Evolutionary conservation across 306 rosid species (phyloP).

Genomic region (Casuarina glauca): DNA sequence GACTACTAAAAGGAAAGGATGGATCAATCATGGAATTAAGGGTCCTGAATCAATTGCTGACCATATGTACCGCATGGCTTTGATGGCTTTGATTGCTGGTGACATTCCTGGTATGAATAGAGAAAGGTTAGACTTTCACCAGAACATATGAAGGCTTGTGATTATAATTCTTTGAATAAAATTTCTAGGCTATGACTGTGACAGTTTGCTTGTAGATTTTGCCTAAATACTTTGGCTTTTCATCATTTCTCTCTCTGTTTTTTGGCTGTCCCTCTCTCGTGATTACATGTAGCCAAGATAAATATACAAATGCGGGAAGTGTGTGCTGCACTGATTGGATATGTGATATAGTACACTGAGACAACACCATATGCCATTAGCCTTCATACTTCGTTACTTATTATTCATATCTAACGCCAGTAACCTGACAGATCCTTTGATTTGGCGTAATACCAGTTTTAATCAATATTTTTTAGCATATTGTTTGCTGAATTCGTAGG

Average conservation of each 20-base stretch:
- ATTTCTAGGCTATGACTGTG: not conserved
- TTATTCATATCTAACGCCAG: not conserved
- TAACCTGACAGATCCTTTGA: not conserved
- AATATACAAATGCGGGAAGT: not conserved
- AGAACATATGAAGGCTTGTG: conserved; percentile 6
- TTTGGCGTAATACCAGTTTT: not conserved
- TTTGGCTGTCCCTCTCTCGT: not conserved
- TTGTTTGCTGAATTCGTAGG: not conserved
- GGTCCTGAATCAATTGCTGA: conserved; percentile 91
- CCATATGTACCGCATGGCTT: conserved; percentile 92
- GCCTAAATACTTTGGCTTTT: not conserved
- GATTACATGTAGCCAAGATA: not conserved
- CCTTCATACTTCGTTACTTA: not conserved
- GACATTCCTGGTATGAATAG: conserved; percentile 74
- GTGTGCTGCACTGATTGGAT: not conserved
- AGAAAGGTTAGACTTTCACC: conserved; percentile 63
- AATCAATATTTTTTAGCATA: not conserved
- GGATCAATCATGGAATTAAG: conserved; percentile 93
- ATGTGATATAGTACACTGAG: not conserved
- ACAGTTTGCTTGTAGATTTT: not conserved
- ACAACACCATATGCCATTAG: not conserved
- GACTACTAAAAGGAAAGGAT: conserved; percentile 90
- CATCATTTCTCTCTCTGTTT: not conserved
- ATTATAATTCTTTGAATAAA: conserved; percentile 2
- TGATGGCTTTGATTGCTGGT: conserved; percentile 76